Evolutionary conservation across 140 eudicot species (phyloP).

Genomic region (Senecio squalidus): DNA sequence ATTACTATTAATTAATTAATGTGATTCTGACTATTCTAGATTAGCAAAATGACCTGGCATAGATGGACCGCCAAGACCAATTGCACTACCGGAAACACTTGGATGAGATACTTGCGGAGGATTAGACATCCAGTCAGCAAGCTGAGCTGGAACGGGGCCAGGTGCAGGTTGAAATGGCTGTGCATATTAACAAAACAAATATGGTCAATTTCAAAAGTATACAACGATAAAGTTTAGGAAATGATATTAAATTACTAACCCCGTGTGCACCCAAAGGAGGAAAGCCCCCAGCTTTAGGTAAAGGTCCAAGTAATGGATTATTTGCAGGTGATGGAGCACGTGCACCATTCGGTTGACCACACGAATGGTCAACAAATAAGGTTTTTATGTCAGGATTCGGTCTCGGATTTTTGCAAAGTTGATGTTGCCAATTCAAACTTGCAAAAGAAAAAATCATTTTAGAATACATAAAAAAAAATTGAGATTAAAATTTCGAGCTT

Average conservation of each 20-base stretch:
- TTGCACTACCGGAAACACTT: conserved; percentile 81
- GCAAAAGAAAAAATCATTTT: conserved; percentile 20
- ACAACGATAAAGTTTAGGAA: background rate
- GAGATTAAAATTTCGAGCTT: background rate
- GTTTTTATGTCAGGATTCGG: conserved; percentile 97
- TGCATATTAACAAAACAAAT: conserved; percentile 4
- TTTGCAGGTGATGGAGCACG: conserved; percentile 94
- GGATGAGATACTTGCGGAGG: conserved; percentile 72
- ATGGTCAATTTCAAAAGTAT: background rate
- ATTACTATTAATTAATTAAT: no score
- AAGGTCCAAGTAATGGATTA: conserved; percentile 79
- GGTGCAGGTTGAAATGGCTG: conserved; percentile 88
- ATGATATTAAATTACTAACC: conserved; percentile 37
- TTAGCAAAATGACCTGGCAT: conserved; percentile 48
- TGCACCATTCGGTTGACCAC: conserved; percentile 96
- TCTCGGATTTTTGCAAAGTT: conserved; percentile 89
- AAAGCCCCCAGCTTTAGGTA: conserved; percentile 90
- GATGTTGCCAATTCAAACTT: conserved; percentile 98
- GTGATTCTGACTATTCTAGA: background rate
- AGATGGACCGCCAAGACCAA: conserved; percentile 83
- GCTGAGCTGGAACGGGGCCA: conserved; percentile 70
- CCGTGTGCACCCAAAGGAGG: conserved; percentile 95
- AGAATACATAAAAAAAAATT: background rate
- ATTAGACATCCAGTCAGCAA: conserved; percentile 97
- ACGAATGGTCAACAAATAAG: conserved; percentile 87